phyloP scores from a whole-genome alignment of 768 basidiomycete species.

The Lentinula detonsa region DNA sequence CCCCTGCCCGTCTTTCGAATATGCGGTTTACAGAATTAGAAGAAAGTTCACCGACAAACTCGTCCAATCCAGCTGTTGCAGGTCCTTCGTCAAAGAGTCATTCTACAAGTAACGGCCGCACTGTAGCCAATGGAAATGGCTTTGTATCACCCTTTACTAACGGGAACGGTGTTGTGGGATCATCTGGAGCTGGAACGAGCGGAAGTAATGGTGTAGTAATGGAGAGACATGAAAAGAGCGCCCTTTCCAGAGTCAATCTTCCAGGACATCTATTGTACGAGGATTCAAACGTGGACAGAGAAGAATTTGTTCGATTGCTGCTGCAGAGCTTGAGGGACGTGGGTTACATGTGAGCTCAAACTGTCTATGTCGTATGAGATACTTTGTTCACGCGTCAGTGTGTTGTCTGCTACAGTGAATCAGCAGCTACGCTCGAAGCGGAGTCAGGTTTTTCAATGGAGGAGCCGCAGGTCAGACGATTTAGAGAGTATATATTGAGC shows the following conservation, averaged over 20 bases:
- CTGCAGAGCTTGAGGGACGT: constrained; percentile 88
- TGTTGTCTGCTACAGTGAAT: constrained; percentile 49
- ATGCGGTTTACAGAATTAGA: constrained; percentile 53
- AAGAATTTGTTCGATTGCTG: constrained; percentile 87
- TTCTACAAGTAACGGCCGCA: constrained; percentile 29
- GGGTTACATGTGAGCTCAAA: constrained; percentile 57
- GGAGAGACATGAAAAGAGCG: constrained; percentile 39
- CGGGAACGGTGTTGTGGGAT: constrained; percentile 34
- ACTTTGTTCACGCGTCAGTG: not conserved
- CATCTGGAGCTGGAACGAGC: constrained; percentile 17
- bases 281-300: constrained; percentile 73
- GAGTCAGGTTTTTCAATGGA: constrained; percentile 92
- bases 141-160: constrained; percentile 20
- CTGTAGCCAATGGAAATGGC: constrained; percentile 36
- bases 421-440: constrained; percentile 82
- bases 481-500: constrained; percentile 73
- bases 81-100: constrained; percentile 40
- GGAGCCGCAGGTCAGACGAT: constrained; percentile 67
- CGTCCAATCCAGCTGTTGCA: constrained; percentile 22
- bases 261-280: constrained; percentile 75
- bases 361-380: not conserved
- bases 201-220: constrained; percentile 41
- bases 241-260: constrained; percentile 56
- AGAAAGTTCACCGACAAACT: not conserved
- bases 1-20: constrained; percentile 18